A percentile compares a stretch with the other conserved stretches of the same genome.
These are phyloP conservation scores for Phanerodontia chrysosporium DNA, from an alignment of 768 basidiomycete species.

Conservation along the genomic window DNA sequence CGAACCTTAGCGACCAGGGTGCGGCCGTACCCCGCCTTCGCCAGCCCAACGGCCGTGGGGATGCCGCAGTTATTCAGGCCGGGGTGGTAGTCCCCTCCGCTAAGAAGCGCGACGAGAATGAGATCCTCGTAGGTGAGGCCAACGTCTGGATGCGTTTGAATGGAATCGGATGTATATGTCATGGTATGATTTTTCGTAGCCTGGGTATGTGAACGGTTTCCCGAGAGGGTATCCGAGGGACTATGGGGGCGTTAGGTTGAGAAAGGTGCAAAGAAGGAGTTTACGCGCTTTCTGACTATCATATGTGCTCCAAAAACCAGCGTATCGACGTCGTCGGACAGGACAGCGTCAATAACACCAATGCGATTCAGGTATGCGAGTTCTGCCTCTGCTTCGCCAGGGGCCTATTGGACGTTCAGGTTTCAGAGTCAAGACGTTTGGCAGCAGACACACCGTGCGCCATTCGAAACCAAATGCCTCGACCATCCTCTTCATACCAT, in stretches of 20 bases:
- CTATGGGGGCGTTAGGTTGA: slow-evolving; percentile 30
- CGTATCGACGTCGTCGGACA: slow-evolving; percentile 92
- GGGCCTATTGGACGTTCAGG: slow-evolving; percentile 48
- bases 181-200: slow-evolving; percentile 69
- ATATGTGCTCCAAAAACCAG: slow-evolving; percentile 84
- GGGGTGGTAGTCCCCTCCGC: slow-evolving; percentile 88
- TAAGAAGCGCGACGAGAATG: slow-evolving; percentile 78
- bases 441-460: slow-evolving; percentile 47
- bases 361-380: slow-evolving; percentile 80
- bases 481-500: slow-evolving; percentile 75
- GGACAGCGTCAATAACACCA: slow-evolving; percentile 81
- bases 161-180: slow-evolving; percentile 33
- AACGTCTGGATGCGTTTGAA: slow-evolving; percentile 43
- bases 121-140: slow-evolving; percentile 60
- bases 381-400: slow-evolving; percentile 94
- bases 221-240: slow-evolving; percentile 66
- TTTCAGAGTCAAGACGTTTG: slow-evolving; percentile 23
- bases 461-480: slow-evolving; percentile 80
- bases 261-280: background rate
- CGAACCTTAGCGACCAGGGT: slow-evolving; percentile 39
- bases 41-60: slow-evolving; percentile 71
- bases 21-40: slow-evolving; percentile 78
- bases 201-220: slow-evolving; percentile 60
- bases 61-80: slow-evolving; percentile 67
- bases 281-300: slow-evolving; percentile 75